A percentile compares a stretch with the other conserved stretches of the same genome.
Conservation (phyloP, 1,139 yeast genomes). For the Pneumocystis murina region DNA sequence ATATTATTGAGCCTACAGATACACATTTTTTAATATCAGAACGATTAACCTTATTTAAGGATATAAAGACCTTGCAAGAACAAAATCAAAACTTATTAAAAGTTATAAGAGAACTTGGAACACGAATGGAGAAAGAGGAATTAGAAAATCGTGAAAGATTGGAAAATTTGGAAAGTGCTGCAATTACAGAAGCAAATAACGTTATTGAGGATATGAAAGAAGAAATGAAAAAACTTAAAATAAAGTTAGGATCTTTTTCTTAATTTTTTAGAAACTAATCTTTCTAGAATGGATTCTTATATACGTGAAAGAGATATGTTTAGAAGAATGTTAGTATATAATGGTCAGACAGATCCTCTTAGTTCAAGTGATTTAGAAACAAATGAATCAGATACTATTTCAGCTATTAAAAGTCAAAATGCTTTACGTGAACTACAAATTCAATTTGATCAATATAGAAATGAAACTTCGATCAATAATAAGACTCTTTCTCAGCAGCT, state of each 20-base stretch:
- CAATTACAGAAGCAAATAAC: constrained; percentile 58
- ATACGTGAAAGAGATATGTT: constrained; percentile 54
- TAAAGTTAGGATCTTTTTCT: constrained; percentile 20
- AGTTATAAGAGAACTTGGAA: constrained; percentile 55
- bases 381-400: constrained; percentile 21
- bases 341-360: constrained; percentile 24
- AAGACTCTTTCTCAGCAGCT: constrained; percentile 30
- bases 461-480: constrained; percentile 32
- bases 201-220: constrained; percentile 57
- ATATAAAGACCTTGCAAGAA: constrained; percentile 51
- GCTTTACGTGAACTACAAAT: constrained; percentile 24
- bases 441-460: constrained; percentile 26
- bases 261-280: background rate
- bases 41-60: constrained; percentile 54
- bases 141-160: constrained; percentile 20
- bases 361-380: constrained; percentile 16
- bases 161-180: constrained; percentile 39
- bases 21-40: constrained; percentile 59
- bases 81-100: constrained; percentile 58
- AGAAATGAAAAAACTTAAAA: constrained; percentile 38
- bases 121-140: constrained; percentile 47
- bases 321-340: constrained; percentile 28
- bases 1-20: constrained; percentile 37
- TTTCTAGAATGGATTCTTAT: constrained; percentile 28
- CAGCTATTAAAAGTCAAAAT: constrained; percentile 21